Percentiles rank a stretch among this genome's conserved stretches.
These are phyloP conservation scores for Lumnitzera racemosa DNA, from an alignment of 345 rosid genomes.

Conservation along the genomic window DNA sequence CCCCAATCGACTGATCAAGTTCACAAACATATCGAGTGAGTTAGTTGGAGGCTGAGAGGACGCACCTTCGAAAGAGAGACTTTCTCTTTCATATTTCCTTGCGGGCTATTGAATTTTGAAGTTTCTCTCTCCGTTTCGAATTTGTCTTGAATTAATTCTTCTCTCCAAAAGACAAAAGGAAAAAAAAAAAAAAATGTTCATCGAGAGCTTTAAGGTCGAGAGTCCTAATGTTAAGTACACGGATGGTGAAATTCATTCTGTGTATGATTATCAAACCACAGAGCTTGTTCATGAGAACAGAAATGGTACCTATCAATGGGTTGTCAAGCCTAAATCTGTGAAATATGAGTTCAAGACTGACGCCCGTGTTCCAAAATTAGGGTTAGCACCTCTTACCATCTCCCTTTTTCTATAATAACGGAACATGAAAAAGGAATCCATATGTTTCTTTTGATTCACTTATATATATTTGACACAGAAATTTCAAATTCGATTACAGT, in stretches of 20 bases:
- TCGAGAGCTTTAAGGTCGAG: conserved; percentile 84
- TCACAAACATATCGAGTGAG: not conserved
- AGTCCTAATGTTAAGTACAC: conserved; percentile 77
- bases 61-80: too few relatives aligned
- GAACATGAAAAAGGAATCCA: too few relatives aligned
- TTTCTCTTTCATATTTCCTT: too few relatives aligned
- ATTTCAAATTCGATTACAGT: conserved; percentile 20
- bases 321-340: conserved; percentile 82
- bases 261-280: conserved; percentile 84
- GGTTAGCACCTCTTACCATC: conserved; percentile 31
- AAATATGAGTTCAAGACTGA: conserved; percentile 84
- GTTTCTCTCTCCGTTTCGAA: not conserved
- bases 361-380: conserved; percentile 70
- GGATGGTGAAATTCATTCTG: conserved; percentile 78
- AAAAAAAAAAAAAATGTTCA: conserved; percentile 50
- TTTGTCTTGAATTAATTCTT: not conserved
- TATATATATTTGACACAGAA: not conserved
- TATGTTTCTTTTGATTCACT: not conserved
- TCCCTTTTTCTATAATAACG: too few relatives aligned
- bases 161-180: not conserved
- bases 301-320: conserved; percentile 77
- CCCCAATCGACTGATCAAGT: too few relatives aligned
- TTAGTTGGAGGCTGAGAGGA: too few relatives aligned
- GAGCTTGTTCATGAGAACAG: conserved; percentile 87
- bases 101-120: too few relatives aligned